Evolutionary conservation across 257 asterid species (phyloP), one percentile per base, ranked within the genome.

Genomic region (Lavandula angustifolia): DNA sequence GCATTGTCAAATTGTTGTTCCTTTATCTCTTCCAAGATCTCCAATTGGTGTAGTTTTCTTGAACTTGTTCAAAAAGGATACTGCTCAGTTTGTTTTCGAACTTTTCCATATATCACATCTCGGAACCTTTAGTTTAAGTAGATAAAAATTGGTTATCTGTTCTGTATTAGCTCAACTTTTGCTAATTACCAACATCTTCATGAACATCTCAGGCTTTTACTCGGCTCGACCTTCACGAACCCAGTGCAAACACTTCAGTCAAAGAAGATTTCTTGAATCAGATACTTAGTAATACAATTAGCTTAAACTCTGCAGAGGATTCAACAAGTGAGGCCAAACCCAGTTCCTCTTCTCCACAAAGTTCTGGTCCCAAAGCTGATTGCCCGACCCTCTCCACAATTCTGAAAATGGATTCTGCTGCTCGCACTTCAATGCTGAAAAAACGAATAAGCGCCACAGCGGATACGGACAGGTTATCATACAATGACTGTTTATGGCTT

Each of bases 371-470:
- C 34, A 65, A 13, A 52, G 61, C 14, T 29, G 77, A 82, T 56
- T 12, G 41, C 53, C 97, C 95, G 11, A 73, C 90, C 77, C 61
- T 92, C 73, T 81, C 94, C 8, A 57, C 18, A 34, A 75, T 92
- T 58, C 55, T 81, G 74, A 74, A 69, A 56, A 84, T 89, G 95
- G 83, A 82, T 18, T 73, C 92, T 42, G 89, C 90, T 46, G 79
- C 92, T 60, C 91, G 96, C 66, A 85, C 81, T 48, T 73, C 87
- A 6, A 67, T 70, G 87, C 78, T 92, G 68, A 89, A 81, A 70
- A 84, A 75, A 76, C 78, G 73, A 34, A 84, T 92, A 74, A 75
- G 68, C 49, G 35, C 79, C 57, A 46, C 80, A 13, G 83, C 81
- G 85, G 76, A 68, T 29, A 51, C 59, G 78, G 78, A 72, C 74